These are phyloP conservation scores for Crassisporium funariophilum DNA, from an alignment of 768 basidiomycete species.

Conservation along the genomic window DNA sequence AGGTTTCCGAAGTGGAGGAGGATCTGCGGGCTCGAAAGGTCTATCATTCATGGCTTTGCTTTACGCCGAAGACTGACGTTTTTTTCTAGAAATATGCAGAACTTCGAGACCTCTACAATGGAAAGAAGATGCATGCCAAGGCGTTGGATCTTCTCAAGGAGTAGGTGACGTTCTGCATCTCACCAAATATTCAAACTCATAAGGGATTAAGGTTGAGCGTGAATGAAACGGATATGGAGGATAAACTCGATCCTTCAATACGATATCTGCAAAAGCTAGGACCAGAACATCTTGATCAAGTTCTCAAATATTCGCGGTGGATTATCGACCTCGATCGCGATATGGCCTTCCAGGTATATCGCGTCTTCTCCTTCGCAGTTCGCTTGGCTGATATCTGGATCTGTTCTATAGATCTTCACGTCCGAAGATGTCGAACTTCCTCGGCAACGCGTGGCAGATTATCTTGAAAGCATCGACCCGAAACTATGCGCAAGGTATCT, in stretches of 20 bases:
- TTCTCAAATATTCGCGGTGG: constrained; percentile 85
- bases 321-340: constrained; percentile 73
- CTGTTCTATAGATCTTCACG: constrained; percentile 77
- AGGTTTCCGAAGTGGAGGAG: constrained; percentile 79
- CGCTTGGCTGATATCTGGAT: neutral
- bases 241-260: constrained; percentile 83
- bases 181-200: neutral
- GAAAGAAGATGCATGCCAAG: constrained; percentile 93
- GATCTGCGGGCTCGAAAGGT: constrained; percentile 81
- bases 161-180: constrained; percentile 46
- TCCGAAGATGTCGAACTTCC: constrained; percentile 95
- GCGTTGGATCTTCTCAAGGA: constrained; percentile 82
- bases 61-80: neutral
- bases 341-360: constrained; percentile 73
- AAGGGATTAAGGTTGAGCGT: constrained; percentile 65
- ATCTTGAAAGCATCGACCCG: constrained; percentile 71
- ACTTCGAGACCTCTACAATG: constrained; percentile 88
- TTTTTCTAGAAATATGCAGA: constrained; percentile 81
- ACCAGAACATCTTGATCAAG: constrained; percentile 75
- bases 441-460: constrained; percentile 70
- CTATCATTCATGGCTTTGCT: constrained; percentile 17
- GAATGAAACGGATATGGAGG: constrained; percentile 73
- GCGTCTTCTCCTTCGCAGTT: neutral
- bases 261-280: constrained; percentile 91
- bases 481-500: constrained; percentile 77